phyloP scores from a whole-genome alignment of 169 alveolate genomes.

The Cryptosporidium sp. region DNA sequence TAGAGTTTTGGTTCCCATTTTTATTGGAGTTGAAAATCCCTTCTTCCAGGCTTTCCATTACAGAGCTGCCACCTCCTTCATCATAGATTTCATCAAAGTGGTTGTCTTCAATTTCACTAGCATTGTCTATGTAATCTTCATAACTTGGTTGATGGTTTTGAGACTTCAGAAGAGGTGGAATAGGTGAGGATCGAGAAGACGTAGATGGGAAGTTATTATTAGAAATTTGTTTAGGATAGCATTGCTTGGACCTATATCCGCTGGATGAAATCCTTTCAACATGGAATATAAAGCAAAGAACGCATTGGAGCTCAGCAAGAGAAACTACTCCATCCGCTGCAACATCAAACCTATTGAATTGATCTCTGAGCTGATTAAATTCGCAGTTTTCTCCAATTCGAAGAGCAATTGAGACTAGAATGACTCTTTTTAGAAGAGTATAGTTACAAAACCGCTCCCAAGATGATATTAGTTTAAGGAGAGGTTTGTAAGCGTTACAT shows the following conservation, averaged over 20 bases:
- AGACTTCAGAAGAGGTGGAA: neutral
- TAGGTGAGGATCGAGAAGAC: neutral
- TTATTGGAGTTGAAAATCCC: neutral
- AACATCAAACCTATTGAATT: constrained; percentile 48
- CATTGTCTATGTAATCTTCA: constrained; percentile 27
- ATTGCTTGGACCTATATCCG: neutral
- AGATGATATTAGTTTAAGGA: constrained; percentile 9
- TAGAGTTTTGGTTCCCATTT: neutral
- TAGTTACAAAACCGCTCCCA: constrained; percentile 70
- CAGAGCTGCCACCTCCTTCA: neutral
- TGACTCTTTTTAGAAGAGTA: constrained; percentile 62
- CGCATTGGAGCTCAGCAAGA: constrained; percentile 71
- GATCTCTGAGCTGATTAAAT: constrained; percentile 32
- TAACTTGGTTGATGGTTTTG: neutral
- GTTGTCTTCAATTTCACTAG: constrained; percentile 47
- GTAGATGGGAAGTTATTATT: neutral
- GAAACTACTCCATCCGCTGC: constrained; percentile 74
- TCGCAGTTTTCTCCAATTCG: constrained; percentile 60
- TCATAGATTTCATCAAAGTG: neutral
- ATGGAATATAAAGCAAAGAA: constrained; percentile 62
- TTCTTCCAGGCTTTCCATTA: neutral
- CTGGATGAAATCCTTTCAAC: constrained; percentile 31
- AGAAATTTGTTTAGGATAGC: neutral
- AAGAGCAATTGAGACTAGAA: constrained; percentile 68
- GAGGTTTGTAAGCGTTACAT: constrained; percentile 29